Evolutionary conservation across 768 basidiomycete genomes (phyloP), one percentile per base, ranked within the genome.

Genomic region (Suillus discolor): DNA sequence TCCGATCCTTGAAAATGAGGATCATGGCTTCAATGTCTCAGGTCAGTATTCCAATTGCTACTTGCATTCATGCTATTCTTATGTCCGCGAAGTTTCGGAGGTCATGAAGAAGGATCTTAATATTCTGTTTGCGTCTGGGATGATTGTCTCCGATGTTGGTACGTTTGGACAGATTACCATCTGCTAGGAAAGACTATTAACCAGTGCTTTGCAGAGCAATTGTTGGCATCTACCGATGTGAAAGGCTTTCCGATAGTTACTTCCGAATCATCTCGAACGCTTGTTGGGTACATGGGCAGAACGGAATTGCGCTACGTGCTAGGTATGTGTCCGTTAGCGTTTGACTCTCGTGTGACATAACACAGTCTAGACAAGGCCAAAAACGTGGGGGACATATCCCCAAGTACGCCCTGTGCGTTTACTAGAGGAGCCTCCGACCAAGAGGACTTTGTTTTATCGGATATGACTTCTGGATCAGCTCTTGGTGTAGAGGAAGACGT

Each of bases 1-100:
- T 79, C 97, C 97, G 0, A 96, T 96, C 82, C 80, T 99, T 66
- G 97, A 98, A 79, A 96, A 96, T 73, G 94, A 97, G 66, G 95
- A 97, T 74, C 90, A 94, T 71, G 89, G 93, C 0, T 96, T 93
- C 72, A 90, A 97, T 73, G 92, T 95, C 54, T 87, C 94, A 60
- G 94, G 97, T 97, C 71, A 62, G 88, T 76, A 39, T 18, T 42
- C 41, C 6, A 23, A 20, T 12, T 31, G 28, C 20, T 45, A 51
- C 18, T 55, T 61, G 51, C 23, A 23, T 41, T 39, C 47, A 54
- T 49, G 38, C 28, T 23, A 31, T 67, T 57, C 53, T 55, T 57
- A 64, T 45, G 25, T 34, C 42, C 65, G 44, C 59, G 57, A 70
- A 95, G 96, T 98, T 25, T 91, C 93, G 2, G 85, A 89, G 63